Percentiles rank a stretch among this genome's conserved stretches.
Evolutionary conservation across 2,329 filamentous ascomycete genomes (phyloP).

Genomic region (Nemania abortiva): DNA sequence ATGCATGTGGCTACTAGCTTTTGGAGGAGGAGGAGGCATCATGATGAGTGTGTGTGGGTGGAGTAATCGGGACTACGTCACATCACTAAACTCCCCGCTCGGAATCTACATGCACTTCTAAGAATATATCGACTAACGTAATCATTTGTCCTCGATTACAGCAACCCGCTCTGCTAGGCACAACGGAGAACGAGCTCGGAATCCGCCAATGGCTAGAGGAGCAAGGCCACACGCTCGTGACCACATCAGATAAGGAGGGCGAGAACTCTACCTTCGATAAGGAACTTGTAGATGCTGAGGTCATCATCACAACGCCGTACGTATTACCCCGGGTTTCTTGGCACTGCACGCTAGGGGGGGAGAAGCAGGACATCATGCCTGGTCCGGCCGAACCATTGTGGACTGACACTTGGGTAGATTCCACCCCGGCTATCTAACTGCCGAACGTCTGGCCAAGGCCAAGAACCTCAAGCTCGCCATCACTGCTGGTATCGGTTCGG

Average conservation of each 20-base stretch:
- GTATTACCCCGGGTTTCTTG: conserved; percentile 49
- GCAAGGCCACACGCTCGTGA: conserved; percentile 94
- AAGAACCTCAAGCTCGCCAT: conserved; percentile 99
- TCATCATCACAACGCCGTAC: conserved; percentile 99
- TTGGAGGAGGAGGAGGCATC: conserved; percentile 24
- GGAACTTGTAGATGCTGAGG: conserved; percentile 94
- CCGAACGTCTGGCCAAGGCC: conserved; percentile 94
- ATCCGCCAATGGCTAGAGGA: conserved; percentile 98
- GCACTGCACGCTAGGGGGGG: conserved; percentile 17
- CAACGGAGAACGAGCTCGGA: conserved; percentile 98
- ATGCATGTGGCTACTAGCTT: conserved; percentile 35
- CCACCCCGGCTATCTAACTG: conserved; percentile 97
- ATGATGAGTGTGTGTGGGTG: conserved; percentile 34
- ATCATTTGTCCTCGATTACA: conserved; percentile 51
- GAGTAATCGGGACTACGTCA: conserved; percentile 40
- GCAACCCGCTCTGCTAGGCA: conserved; percentile 87
- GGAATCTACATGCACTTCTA: background rate
- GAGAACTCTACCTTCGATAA: conserved; percentile 93
- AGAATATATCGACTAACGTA: conserved; percentile 39
- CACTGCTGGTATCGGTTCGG: conserved; percentile 97
- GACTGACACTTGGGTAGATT: conserved; percentile 69
- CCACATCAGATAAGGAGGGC: conserved; percentile 97
- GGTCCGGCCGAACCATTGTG: background rate
- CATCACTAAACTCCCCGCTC: conserved; percentile 36
- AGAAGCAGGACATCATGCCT: conserved; percentile 6